Percentiles rank a stretch among this genome's conserved stretches.
phyloP scores from a whole-genome alignment of 73 alveolate species.

The Paramecium pentaurelia region DNA sequence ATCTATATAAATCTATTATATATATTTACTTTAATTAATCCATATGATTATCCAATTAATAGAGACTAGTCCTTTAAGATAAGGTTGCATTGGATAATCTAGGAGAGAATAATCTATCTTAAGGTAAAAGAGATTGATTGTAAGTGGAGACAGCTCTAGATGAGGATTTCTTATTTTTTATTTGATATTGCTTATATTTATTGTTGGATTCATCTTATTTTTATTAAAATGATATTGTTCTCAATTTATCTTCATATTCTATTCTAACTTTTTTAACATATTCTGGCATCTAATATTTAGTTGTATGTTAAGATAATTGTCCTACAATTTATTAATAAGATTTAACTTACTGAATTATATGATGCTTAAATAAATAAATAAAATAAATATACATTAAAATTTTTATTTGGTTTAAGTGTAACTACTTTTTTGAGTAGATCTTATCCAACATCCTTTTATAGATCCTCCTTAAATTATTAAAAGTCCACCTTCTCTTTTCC shows the following conservation, averaged over 20 bases:
- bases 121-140: background rate
- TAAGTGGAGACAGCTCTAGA: conserved; percentile 27
- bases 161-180: background rate
- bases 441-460: background rate
- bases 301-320: background rate
- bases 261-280: conserved; percentile 26
- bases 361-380: background rate
- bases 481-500: background rate
- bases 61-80: background rate
- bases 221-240: background rate
- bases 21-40: background rate
- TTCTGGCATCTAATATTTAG: conserved; percentile 41
- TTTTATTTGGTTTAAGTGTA: background rate
- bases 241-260: conserved; percentile 18
- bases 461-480: background rate
- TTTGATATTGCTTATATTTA: background rate
- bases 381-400: background rate
- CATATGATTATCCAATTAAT: background rate
- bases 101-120: conserved; percentile 34
- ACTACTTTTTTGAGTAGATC: background rate
- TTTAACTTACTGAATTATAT: conserved; percentile 11
- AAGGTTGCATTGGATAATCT: background rate
- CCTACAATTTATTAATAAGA: background rate
- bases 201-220: background rate
- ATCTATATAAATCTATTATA: background rate